Conservation (phyloP, 768 basidiomycete genomes). For the Kwoniella botswanensis region DNA sequence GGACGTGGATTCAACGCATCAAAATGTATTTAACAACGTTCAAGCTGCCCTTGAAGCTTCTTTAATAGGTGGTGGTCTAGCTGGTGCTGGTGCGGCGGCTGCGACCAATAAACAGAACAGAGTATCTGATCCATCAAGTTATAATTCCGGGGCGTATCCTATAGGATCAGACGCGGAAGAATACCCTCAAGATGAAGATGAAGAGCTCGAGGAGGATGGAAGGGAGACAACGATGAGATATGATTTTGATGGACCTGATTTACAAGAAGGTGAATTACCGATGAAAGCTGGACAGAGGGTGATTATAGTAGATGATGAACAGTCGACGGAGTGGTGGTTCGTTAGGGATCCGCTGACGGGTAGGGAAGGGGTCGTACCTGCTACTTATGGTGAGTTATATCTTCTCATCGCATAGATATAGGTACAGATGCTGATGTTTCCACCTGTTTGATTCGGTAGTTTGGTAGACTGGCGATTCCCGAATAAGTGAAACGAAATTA, state of each 20-base stretch:
- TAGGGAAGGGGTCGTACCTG: conserved; percentile 86
- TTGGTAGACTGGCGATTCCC: no score
- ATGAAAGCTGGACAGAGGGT: conserved; percentile 54
- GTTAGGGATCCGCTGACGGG: conserved; percentile 79
- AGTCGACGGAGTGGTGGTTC: conserved; percentile 85
- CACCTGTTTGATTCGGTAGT: no score
- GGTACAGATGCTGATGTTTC: no score
- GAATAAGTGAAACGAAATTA: not conserved
- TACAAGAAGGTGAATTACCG: conserved; percentile 56
- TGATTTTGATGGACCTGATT: conserved; percentile 53
- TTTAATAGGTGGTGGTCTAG: conserved; percentile 32
- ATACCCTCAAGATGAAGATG: conserved; percentile 30
- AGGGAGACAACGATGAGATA: conserved; percentile 56
- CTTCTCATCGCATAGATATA: not conserved
- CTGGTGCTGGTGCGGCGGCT: conserved; percentile 26
- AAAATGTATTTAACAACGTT: conserved; percentile 47
- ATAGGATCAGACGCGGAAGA: conserved; percentile 11
- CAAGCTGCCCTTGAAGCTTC: conserved; percentile 43
- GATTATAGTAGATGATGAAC: conserved; percentile 61
- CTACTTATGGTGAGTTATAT: conserved; percentile 66
- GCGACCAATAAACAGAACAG: conserved; percentile 13
- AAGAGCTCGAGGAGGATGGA: conserved; percentile 46
- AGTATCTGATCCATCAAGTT: conserved; percentile 23
- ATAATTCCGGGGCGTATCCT: conserved; percentile 18
- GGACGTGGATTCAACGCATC: conserved; percentile 48